Evolutionary conservation across 352 stramenopile species (phyloP).

Genomic region (Nothophytophthora sp.): DNA sequence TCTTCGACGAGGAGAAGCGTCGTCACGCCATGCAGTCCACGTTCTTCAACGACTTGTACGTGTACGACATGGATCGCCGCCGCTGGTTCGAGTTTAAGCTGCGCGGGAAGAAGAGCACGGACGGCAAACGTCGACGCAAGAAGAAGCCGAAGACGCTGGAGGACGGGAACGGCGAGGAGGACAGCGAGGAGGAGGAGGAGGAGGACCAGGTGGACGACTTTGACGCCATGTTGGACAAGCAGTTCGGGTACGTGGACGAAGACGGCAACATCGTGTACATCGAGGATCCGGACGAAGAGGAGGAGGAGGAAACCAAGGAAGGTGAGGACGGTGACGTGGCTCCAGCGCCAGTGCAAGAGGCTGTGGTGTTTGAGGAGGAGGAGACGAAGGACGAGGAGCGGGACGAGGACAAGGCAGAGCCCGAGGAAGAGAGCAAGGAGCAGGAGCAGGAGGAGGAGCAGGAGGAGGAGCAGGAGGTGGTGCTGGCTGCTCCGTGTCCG

Average conservation of each 20-base stretch:
- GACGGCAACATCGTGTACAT: slow-evolving; percentile 96
- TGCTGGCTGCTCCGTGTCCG: slow-evolving; percentile 56
- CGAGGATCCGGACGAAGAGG: slow-evolving; percentile 89
- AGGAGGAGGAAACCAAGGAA: slow-evolving; percentile 69
- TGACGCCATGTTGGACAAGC: slow-evolving; percentile 86
- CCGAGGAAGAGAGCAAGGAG: slow-evolving; percentile 15
- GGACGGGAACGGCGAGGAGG: slow-evolving; percentile 46
- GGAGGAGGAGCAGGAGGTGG: slow-evolving; percentile 9
- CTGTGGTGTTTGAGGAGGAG: slow-evolving; percentile 28
- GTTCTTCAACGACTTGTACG: slow-evolving; percentile 98
- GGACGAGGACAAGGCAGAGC: slow-evolving; percentile 16
- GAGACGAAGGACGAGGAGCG: slow-evolving; percentile 39
- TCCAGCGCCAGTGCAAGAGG: background rate
- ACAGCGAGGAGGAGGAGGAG: slow-evolving; percentile 51
- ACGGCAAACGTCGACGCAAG: slow-evolving; percentile 63
- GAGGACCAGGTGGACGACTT: slow-evolving; percentile 85
- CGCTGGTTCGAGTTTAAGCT: slow-evolving; percentile 95
- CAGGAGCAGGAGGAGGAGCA: slow-evolving; percentile 28
- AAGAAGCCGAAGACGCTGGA: slow-evolving; percentile 52
- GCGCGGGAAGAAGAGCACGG: slow-evolving; percentile 79
- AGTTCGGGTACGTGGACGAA: slow-evolving; percentile 96
- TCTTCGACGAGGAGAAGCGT: slow-evolving; percentile 92
- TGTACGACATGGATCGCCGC: slow-evolving; percentile 96
- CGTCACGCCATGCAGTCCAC: slow-evolving; percentile 85
- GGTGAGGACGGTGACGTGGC: slow-evolving; percentile 22